Conservation (phyloP, 352 stramenopile species). For the Phytophthora constricta region DNA sequence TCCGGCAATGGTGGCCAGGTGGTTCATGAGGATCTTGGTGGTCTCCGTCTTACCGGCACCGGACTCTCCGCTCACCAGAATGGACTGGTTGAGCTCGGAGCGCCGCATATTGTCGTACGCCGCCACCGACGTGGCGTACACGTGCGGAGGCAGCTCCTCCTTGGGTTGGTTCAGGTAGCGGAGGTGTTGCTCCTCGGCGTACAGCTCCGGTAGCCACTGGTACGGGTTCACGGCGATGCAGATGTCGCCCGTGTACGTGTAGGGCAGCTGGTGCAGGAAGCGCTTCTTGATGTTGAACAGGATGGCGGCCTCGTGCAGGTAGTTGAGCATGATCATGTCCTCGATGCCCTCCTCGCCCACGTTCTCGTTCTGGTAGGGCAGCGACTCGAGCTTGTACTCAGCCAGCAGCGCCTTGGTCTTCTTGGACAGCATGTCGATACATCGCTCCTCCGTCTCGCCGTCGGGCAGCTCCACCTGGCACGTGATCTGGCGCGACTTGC, state of each 20-base stretch:
- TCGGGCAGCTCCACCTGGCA: slow-evolving; percentile 66
- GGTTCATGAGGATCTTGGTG: slow-evolving; percentile 93
- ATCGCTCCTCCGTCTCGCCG: slow-evolving; percentile 58
- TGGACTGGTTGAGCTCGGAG: slow-evolving; percentile 80
- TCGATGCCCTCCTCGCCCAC: slow-evolving; percentile 71
- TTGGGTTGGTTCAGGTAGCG: slow-evolving; percentile 80
- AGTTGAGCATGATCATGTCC: slow-evolving; percentile 90
- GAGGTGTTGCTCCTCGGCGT: slow-evolving; percentile 78
- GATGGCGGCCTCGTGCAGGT: slow-evolving; percentile 92
- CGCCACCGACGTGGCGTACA: slow-evolving; percentile 80
- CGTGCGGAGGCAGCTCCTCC: slow-evolving; percentile 81
- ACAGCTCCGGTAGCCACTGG: slow-evolving; percentile 89
- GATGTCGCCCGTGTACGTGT: slow-evolving; percentile 98
- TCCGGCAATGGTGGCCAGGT: slow-evolving; percentile 81
- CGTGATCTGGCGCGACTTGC: slow-evolving; percentile 71
- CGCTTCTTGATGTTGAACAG: slow-evolving; percentile 90
- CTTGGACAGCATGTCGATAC: slow-evolving; percentile 76
- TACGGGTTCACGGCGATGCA: slow-evolving; percentile 98
- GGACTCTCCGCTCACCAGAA: slow-evolving; percentile 88
- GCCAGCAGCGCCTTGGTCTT: slow-evolving; percentile 73
- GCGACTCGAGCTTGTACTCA: slow-evolving; percentile 76
- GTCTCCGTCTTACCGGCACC: slow-evolving; percentile 95
- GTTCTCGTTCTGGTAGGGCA: slow-evolving; percentile 89
- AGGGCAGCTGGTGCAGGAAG: slow-evolving; percentile 88
- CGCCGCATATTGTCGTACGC: slow-evolving; percentile 83